Evolutionary conservation across 768 basidiomycete species (phyloP).

Genomic region (Calocybe indica): DNA sequence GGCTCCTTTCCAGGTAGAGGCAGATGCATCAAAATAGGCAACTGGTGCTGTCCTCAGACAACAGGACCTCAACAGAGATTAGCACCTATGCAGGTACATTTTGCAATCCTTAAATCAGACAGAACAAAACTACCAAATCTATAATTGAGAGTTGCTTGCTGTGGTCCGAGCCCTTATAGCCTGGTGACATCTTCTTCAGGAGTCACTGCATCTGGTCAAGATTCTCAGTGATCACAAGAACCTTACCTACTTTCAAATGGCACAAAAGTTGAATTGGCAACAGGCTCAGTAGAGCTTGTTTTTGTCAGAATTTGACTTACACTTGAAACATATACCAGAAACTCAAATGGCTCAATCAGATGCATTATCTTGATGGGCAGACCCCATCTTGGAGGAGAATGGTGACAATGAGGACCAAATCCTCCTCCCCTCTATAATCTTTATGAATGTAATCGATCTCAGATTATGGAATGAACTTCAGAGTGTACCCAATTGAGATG

Average conservation of each 20-base stretch:
- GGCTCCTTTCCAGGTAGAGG: constrained; percentile 4
- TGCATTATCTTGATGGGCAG: constrained; percentile 12
- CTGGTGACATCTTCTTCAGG: constrained; percentile 7
- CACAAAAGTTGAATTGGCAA: constrained; percentile 1
- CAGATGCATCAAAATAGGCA: constrained; percentile 9
- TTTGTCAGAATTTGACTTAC: constrained; percentile 2
- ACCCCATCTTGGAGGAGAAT: constrained; percentile 9
- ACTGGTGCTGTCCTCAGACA: constrained; percentile 6
- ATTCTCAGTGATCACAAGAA: constrained; percentile 11
- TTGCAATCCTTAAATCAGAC: constrained; percentile 4
- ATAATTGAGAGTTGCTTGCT: constrained; percentile 12
- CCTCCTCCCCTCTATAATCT: constrained; percentile 8
- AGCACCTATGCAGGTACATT: constrained; percentile 5
- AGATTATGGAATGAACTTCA: constrained; percentile 3
- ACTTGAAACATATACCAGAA: constrained; percentile 5
- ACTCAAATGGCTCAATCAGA: constrained; percentile 11
- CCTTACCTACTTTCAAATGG: constrained; percentile 1
- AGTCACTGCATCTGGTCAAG: constrained; percentile 4
- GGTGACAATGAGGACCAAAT: constrained; percentile 9
- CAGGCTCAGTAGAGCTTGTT: constrained; percentile 3
- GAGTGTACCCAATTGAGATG: neutral
- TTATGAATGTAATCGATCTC: constrained; percentile 9
- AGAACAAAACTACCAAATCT: constrained; percentile 11
- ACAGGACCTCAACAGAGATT: neutral
- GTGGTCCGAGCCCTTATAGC: constrained; percentile 7